Conservation (phyloP, 2,329 filamentous ascomycete species). For the Cladophialophora carrionii region DNA sequence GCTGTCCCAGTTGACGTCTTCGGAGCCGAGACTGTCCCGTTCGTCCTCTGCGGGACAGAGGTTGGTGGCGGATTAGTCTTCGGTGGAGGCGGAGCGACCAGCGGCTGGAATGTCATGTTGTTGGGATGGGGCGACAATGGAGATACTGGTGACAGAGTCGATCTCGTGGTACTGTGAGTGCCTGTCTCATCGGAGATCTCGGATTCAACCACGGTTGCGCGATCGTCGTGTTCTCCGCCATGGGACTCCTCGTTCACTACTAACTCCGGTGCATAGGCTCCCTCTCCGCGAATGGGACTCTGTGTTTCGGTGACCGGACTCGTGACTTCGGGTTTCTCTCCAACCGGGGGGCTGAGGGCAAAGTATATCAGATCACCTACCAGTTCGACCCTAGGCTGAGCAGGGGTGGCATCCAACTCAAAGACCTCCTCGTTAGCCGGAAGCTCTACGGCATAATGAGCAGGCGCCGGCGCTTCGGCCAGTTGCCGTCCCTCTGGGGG, state of each 20-base stretch:
- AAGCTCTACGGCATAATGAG: slow-evolving; percentile 42
- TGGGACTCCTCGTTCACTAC: slow-evolving; percentile 12
- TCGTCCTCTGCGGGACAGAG: background rate
- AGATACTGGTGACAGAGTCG: slow-evolving; percentile 32
- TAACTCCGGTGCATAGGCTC: slow-evolving; percentile 38
- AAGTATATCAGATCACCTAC: slow-evolving; percentile 44
- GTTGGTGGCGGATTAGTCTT: slow-evolving; percentile 13
- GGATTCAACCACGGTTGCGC: slow-evolving; percentile 22
- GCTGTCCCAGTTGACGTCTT: background rate
- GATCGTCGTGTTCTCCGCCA: slow-evolving; percentile 27
- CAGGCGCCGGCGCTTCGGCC: slow-evolving; percentile 35
- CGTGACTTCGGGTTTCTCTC: slow-evolving; percentile 43
- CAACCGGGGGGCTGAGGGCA: slow-evolving; percentile 42
- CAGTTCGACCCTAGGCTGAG: slow-evolving; percentile 44
- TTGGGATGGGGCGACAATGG: slow-evolving; percentile 25
- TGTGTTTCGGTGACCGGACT: slow-evolving; percentile 32
- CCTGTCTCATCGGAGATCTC: slow-evolving; percentile 34
- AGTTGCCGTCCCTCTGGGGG: slow-evolving; percentile 41
- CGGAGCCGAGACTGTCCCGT: background rate
- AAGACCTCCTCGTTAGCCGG: slow-evolving; percentile 42
- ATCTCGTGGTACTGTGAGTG: slow-evolving; percentile 33
- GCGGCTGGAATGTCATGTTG: slow-evolving; percentile 24
- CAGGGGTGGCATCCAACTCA: slow-evolving; percentile 47
- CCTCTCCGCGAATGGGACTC: slow-evolving; percentile 36
- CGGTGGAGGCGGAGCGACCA: slow-evolving; percentile 17